Percentiles rank a stretch among this genome's conserved stretches.
Conservation (phyloP, 768 basidiomycete species). For the Suillus brevipes region DNA sequence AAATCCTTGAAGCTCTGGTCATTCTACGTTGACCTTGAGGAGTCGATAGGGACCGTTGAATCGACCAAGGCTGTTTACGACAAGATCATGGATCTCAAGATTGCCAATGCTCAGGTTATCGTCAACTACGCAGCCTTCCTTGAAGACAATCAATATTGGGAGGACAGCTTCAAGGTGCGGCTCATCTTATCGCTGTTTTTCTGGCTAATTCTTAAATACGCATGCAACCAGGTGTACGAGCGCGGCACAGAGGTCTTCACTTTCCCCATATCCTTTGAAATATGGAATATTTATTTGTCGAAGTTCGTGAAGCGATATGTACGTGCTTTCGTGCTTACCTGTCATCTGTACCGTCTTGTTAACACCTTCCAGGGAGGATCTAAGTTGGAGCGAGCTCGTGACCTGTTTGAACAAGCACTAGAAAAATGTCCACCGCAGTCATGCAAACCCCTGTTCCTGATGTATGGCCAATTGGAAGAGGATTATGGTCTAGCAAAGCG, state of each 20-base stretch:
- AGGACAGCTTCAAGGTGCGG: constrained; percentile 93
- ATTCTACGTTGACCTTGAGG: constrained; percentile 96
- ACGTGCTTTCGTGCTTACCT: constrained; percentile 31
- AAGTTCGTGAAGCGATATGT: constrained; percentile 98
- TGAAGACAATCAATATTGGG: constrained; percentile 97
- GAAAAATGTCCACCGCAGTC: constrained; percentile 95
- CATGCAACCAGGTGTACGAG: constrained; percentile 75
- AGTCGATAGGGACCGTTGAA: constrained; percentile 93
- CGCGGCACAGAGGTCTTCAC: constrained; percentile 97
- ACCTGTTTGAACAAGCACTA: constrained; percentile 96
- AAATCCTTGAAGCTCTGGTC: constrained; percentile 99
- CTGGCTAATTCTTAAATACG: constrained; percentile 3
- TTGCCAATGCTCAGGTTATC: constrained; percentile 97
- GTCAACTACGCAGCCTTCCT: constrained; percentile 97
- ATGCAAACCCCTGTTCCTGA: constrained; percentile 91
- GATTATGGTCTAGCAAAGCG: constrained; percentile 94
- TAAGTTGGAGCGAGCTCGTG: constrained; percentile 94
- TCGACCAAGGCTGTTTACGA: constrained; percentile 92
- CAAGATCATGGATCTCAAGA: constrained; percentile 93
- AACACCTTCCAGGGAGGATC: constrained; percentile 67
- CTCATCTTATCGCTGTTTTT: background rate
- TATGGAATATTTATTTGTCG: constrained; percentile 98
- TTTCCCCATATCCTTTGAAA: constrained; percentile 96
- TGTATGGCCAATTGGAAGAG: constrained; percentile 96
- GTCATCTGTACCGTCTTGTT: constrained; percentile 4